A percentile compares a stretch with the other conserved stretches of the same genome.
Evolutionary conservation across 345 rosid genomes (phyloP).

Genomic region (Linum tenue): DNA sequence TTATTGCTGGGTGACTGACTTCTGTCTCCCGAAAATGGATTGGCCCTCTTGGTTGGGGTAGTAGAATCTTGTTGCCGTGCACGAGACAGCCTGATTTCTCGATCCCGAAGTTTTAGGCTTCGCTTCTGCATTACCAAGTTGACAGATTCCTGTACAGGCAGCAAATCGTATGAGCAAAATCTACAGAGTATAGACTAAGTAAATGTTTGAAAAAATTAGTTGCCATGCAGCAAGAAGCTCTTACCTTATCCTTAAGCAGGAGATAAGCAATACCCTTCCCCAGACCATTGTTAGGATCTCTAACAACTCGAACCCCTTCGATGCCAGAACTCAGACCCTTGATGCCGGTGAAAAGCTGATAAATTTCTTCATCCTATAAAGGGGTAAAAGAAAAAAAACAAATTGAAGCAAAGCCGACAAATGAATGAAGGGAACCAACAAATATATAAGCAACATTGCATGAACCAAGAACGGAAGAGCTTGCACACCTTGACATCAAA

Average conservation of each 20-base stretch:
- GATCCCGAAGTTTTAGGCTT: slow-evolving; percentile 57
- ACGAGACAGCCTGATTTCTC: slow-evolving; percentile 61
- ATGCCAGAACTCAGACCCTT: slow-evolving; percentile 47
- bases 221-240: neutral
- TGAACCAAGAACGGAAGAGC: neutral
- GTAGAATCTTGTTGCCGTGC: slow-evolving; percentile 43
- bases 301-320: slow-evolving; percentile 87
- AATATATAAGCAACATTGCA: neutral
- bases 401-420: neutral
- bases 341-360: slow-evolving; percentile 62
- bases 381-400: slow-evolving; percentile 7
- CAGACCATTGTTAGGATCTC: slow-evolving; percentile 70
- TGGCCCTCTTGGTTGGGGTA: slow-evolving; percentile 62
- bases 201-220: neutral
- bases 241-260: slow-evolving; percentile 76
- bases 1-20: slow-evolving; percentile 28
- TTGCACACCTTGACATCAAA: slow-evolving; percentile 79
- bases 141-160: slow-evolving; percentile 58
- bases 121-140: slow-evolving; percentile 51
- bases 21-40: slow-evolving; percentile 23
- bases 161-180: too few species aligned
- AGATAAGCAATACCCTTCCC: slow-evolving; percentile 98
- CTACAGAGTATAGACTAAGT: neutral
- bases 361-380: slow-evolving; percentile 78
- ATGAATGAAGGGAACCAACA: slow-evolving; percentile 2